Percentiles rank a stretch among this genome's conserved stretches.
These are phyloP conservation scores for Curvularia sp. DNA, from an alignment of 2,329 filamentous ascomycete genomes.

Conservation along the genomic window DNA sequence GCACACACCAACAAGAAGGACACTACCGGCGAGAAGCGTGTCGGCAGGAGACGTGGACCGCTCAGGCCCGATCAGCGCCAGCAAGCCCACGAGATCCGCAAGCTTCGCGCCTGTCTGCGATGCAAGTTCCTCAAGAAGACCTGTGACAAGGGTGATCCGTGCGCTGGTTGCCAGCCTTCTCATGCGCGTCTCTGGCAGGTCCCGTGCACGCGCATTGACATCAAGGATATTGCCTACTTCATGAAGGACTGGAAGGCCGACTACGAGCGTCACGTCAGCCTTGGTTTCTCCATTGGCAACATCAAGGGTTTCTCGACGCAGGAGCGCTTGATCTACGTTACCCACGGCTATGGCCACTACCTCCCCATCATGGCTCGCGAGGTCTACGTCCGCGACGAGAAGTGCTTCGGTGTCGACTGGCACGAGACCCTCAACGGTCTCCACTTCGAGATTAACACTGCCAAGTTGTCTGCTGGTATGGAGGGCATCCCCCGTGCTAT, in stretches of 20 bases:
- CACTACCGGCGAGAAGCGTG: slow-evolving; percentile 80
- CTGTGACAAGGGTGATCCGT: slow-evolving; percentile 96
- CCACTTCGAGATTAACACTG: slow-evolving; percentile 85
- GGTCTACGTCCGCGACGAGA: slow-evolving; percentile 89
- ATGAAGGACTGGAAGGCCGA: slow-evolving; percentile 99
- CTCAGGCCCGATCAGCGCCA: slow-evolving; percentile 92
- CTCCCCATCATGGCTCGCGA: slow-evolving; percentile 92
- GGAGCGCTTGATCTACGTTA: slow-evolving; percentile 82
- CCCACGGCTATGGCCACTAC: slow-evolving; percentile 92
- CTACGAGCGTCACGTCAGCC: slow-evolving; percentile 86
- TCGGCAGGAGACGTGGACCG: slow-evolving; percentile 87
- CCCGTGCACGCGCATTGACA: slow-evolving; percentile 95
- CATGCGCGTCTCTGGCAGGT: slow-evolving; percentile 97
- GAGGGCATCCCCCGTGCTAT: slow-evolving; percentile 83
- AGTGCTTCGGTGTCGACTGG: slow-evolving; percentile 94
- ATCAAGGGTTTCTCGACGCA: slow-evolving; percentile 80
- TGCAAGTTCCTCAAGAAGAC: slow-evolving; percentile 99
- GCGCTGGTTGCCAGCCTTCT: slow-evolving; percentile 91
- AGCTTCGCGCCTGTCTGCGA: slow-evolving; percentile 88
- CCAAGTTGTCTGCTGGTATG: slow-evolving; percentile 85
- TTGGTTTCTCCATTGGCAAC: slow-evolving; percentile 89
- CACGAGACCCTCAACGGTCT: slow-evolving; percentile 79
- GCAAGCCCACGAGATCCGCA: slow-evolving; percentile 95
- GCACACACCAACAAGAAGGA: slow-evolving; percentile 77
- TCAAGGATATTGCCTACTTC: slow-evolving; percentile 98